Evolutionary conservation across 768 basidiomycete species (phyloP).

Genomic region (Podaxis sp.): DNA sequence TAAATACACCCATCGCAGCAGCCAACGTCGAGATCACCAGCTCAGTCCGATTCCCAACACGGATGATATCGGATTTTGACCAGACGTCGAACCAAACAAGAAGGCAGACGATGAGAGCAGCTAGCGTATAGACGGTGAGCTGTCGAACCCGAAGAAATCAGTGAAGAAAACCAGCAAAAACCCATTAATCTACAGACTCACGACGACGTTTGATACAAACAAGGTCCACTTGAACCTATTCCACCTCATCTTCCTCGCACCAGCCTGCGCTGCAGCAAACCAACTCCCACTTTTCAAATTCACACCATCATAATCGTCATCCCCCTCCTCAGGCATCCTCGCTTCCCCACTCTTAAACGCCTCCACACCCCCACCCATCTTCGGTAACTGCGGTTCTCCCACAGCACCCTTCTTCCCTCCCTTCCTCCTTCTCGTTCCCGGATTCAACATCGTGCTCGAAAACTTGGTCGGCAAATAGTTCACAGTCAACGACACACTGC

Average conservation of each 20-base stretch:
- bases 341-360: slow-evolving; percentile 56
- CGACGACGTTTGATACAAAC: slow-evolving; percentile 58
- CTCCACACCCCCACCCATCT: slow-evolving; percentile 70
- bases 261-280: neutral
- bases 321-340: slow-evolving; percentile 50
- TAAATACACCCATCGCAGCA: slow-evolving; percentile 56
- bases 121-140: slow-evolving; percentile 60
- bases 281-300: slow-evolving; percentile 37
- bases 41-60: slow-evolving; percentile 66
- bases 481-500: slow-evolving; percentile 25
- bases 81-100: slow-evolving; percentile 80
- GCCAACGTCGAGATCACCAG: slow-evolving; percentile 73
- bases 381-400: slow-evolving; percentile 35
- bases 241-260: slow-evolving; percentile 59
- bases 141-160: slow-evolving; percentile 9
- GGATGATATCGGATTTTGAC: slow-evolving; percentile 66
- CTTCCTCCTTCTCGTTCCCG: slow-evolving; percentile 40
- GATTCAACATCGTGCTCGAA: slow-evolving; percentile 32
- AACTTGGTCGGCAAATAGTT: slow-evolving; percentile 31
- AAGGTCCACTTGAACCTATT: slow-evolving; percentile 81
- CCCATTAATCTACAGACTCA: slow-evolving; percentile 19
- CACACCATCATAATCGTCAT: slow-evolving; percentile 55
- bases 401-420: slow-evolving; percentile 19
- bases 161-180: neutral
- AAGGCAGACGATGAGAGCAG: slow-evolving; percentile 62